A percentile compares a stretch with the other conserved stretches of the same genome.
These are phyloP conservation scores for Mycena chlorophos DNA, from an alignment of 768 basidiomycete genomes.

Conservation along the genomic window DNA sequence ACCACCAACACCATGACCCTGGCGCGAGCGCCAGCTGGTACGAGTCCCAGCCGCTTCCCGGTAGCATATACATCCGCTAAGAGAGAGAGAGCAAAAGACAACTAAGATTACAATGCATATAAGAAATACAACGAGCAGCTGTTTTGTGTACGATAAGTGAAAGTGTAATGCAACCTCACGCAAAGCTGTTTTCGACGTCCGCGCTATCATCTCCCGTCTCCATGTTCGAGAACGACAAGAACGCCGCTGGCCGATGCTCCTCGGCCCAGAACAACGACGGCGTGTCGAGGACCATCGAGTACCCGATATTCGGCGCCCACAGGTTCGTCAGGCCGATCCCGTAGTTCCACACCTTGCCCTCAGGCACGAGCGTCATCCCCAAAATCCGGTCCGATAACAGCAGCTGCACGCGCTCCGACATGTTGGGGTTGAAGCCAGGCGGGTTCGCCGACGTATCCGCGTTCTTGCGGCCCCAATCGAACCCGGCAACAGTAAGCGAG, in stretches of 20 bases:
- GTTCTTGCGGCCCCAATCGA: slow-evolving; percentile 98
- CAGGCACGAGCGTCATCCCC: slow-evolving; percentile 93
- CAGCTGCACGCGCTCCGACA: slow-evolving; percentile 94
- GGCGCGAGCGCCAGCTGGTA: too few species aligned
- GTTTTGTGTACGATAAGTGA: neutral
- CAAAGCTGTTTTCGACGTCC: slow-evolving; percentile 94
- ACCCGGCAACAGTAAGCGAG: slow-evolving; percentile 85
- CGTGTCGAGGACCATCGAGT: slow-evolving; percentile 86
- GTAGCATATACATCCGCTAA: neutral
- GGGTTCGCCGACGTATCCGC: slow-evolving; percentile 82
- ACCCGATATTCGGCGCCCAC: slow-evolving; percentile 81
- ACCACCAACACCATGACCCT: too few species aligned
- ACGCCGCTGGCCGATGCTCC: slow-evolving; percentile 91
- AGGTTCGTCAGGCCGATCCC: slow-evolving; percentile 90
- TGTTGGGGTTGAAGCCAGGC: slow-evolving; percentile 94
- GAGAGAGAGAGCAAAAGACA: neutral
- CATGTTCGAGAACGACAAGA: slow-evolving; percentile 91
- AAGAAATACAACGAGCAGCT: neutral
- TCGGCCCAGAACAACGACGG: slow-evolving; percentile 95
- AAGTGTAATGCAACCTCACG: slow-evolving; percentile 46
- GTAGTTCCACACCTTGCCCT: slow-evolving; percentile 96
- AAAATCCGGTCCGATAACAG: slow-evolving; percentile 93
- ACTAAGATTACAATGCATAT: neutral
- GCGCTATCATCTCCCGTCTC: slow-evolving; percentile 92
- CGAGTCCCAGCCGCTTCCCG: too few species aligned